A percentile compares a stretch with the other conserved stretches of the same genome.
Conservation (phyloP, 1,139 yeast genomes). For the Suhomyces taliae region DNA sequence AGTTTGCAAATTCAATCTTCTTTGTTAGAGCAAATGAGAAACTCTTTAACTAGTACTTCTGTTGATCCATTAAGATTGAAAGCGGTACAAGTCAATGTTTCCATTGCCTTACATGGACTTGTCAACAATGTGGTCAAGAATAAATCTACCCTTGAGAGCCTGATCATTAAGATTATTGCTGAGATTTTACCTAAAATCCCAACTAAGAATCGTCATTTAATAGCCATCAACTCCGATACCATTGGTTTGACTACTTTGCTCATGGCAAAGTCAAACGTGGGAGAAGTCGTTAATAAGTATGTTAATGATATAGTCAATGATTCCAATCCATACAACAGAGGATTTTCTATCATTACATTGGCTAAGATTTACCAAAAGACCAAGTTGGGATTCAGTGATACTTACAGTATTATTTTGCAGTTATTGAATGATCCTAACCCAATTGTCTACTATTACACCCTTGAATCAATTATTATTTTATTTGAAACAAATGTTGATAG, state of each 20-base stretch:
- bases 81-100: conserved; percentile 61
- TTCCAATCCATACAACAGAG: conserved; percentile 60
- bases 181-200: conserved; percentile 59
- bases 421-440: conserved; percentile 83
- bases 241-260: conserved; percentile 60
- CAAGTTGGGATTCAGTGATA: conserved; percentile 35
- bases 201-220: conserved; percentile 33
- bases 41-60: conserved; percentile 39
- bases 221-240: conserved; percentile 62
- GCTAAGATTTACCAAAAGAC: conserved; percentile 56
- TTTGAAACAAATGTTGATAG: conserved; percentile 58
- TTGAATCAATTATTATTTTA: conserved; percentile 57
- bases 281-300: conserved; percentile 52
- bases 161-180: conserved; percentile 50
- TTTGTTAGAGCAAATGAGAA: conserved; percentile 72
- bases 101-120: conserved; percentile 64
- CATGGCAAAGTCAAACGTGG: conserved; percentile 32
- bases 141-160: conserved; percentile 36
- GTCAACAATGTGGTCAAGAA: conserved; percentile 35
- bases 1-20: conserved; percentile 85
- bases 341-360: conserved; percentile 60
- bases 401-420: conserved; percentile 59
- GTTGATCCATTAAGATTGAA: conserved; percentile 35
- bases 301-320: conserved; percentile 63
- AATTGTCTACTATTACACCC: conserved; percentile 69